These are phyloP conservation scores for Tolypocladium nubicola DNA, from an alignment of 2,329 filamentous ascomycete species.

Conservation along the genomic window DNA sequence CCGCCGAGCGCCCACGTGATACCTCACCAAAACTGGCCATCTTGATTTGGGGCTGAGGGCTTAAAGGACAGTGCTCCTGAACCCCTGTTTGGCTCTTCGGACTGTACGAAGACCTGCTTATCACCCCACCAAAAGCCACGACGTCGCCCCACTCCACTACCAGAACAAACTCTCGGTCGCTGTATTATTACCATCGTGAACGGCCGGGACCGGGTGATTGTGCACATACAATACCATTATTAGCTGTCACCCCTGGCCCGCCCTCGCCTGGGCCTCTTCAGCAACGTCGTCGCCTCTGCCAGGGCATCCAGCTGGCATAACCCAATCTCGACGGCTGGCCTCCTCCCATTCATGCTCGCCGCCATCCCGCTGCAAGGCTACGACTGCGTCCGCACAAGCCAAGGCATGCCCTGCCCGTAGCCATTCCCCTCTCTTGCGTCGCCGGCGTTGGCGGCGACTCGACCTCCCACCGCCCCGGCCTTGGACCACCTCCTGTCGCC, in stretches of 20 bases:
- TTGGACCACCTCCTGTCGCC: not conserved
- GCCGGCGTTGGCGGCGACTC: not conserved
- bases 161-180: not conserved
- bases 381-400: not conserved
- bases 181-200: slow-evolving; percentile 1
- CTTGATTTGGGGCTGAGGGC: not conserved
- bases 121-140: slow-evolving; percentile 1
- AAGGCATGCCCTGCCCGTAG: not conserved
- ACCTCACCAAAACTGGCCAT: not conserved
- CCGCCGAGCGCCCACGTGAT: not conserved
- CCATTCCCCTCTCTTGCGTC: not conserved
- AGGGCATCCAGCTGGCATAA: not conserved
- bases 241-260: not conserved
- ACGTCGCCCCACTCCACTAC: not conserved
- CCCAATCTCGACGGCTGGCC: not conserved
- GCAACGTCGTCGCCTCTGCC: not conserved
- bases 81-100: not conserved
- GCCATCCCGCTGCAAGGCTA: not conserved
- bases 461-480: not conserved
- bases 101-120: not conserved
- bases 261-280: not conserved
- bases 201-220: not conserved
- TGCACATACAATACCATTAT: not conserved
- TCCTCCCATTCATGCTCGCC: not conserved
- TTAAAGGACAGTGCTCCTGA: not conserved